Base-by-base conservation (phyloP, 2,329 filamentous ascomycete genomes). In the Cercospora janseana region DNA sequence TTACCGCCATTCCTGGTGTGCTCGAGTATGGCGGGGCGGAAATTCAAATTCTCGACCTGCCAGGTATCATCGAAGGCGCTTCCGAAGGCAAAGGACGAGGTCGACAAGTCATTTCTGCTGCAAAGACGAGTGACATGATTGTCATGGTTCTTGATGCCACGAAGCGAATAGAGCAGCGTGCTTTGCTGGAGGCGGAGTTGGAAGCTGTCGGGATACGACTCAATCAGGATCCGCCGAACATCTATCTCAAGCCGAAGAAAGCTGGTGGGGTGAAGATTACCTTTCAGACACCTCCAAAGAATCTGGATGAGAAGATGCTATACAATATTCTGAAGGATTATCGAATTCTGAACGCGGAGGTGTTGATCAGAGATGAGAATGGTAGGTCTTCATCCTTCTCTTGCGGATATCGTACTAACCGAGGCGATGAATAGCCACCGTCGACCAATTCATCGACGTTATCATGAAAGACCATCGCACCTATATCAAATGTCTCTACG, bases 391-490 rank as follows among this genome's bases (percentile, higher is more conserved):
- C 9, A 9, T 16, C 1, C 32, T n/a, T 29, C 12, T 8, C 13
- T 13, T n/a, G 5, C 20, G 12, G 9, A 24, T 2, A 5, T 27
- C 4, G n/a, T n/a, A n/a, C n/a, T n/a, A n/a, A n/a, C n/a, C n/a
- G n/a, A n/a, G n/a, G n/a, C n/a, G n/a, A 15, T 56, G 28, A 35
- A 26, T 3, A 81, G 89, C 87, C 31, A 97, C 93, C 1, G 90
- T 98, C 27, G 93, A 98, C 73, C 92, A 98, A 72, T 87, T 98
- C 70, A 98, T 98, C 74, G 93, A 98, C 70, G 90, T 96, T 55
- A 96, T 98, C 72, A 97, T 97, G 92, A 95, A 93, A 72, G 89
- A 96, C 67, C 93, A 98, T 76, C 79, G 93, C 66, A 98, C 95
- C 71, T 98, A 98, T 77, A 96, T 98, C 76, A 81, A 81, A 67